Evolutionary conservation across 768 basidiomycete species (phyloP), one percentile per base, ranked within the genome.

Genomic region (Leccinellum rugosiceps): DNA sequence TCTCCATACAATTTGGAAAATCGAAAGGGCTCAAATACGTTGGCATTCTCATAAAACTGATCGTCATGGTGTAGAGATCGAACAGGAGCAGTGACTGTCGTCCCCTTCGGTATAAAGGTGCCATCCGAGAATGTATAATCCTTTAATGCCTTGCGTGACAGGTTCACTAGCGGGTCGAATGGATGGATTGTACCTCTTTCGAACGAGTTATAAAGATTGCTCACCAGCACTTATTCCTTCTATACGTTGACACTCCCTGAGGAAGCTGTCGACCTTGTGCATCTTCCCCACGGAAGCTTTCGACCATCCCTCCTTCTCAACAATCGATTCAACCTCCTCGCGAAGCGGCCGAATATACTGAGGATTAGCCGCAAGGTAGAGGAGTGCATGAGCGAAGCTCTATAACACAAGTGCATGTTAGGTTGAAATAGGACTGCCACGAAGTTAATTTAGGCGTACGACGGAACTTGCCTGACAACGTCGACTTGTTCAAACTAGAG

Each of bases 11-110:
- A 68, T 13, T 73, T 64, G 0, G 73, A 68, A 61, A 81, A 84
- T 6, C 83, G 79, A 67, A 80, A 82, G 0, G 77, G 77, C 23
- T 82, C 74, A 55, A 85, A 80, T 6, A 52, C 58, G 1, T 67
- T n/a, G 0, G 79, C 63, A 38, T 76, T 68, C 5, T 71, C 57
- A 52, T 80, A 78, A 10, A 58, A 1, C 6, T 43, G 26, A 1
- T 50, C 45, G 25, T 70, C 66, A 4, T 11, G 31, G 43, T 74
- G 73, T 0, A 65, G 34, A 4, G 68, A 59, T 23, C 59, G 62
- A 0, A 62, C 25, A 2, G 71, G 58, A 3, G 63, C 62, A 0
- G 61, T 49, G 3, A 78, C 14, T 15, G 60, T 52, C 5, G 68
- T 67, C 3, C 72, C 77, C 7, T 67, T 61, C 0, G 76, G 77